Conservation (phyloP, 2,329 filamentous ascomycete species). For the Tolypocladium ophioglossoides region DNA sequence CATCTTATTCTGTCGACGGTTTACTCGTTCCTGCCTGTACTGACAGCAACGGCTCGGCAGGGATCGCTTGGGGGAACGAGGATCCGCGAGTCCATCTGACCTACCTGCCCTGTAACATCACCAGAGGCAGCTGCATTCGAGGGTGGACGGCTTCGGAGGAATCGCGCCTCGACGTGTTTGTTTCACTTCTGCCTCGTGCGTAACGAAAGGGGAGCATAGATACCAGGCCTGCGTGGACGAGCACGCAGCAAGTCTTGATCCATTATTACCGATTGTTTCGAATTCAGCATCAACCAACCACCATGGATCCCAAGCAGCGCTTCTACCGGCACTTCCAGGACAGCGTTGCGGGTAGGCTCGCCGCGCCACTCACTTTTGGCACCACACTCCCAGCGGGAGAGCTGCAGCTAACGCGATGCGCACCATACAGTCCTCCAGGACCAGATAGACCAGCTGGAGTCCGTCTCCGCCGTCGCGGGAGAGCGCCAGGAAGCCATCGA, state of each 20-base stretch:
- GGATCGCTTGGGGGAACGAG: no score
- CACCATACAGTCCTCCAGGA: constrained; percentile 57
- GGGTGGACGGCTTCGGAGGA: not conserved
- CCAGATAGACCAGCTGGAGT: constrained; percentile 58
- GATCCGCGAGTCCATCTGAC: not conserved
- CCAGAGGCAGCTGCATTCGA: not conserved
- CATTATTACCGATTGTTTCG: not conserved
- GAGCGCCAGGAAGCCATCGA: constrained; percentile 76
- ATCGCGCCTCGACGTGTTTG: not conserved
- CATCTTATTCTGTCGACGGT: not conserved
- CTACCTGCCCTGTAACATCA: not conserved
- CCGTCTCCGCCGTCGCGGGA: constrained; percentile 50
- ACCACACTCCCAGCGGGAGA: not conserved
- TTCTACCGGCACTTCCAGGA: constrained; percentile 80
- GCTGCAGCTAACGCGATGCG: not conserved
- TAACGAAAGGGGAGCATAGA: not conserved
- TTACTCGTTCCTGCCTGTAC: no score
- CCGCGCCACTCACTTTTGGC: not conserved
- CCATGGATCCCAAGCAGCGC: constrained; percentile 51
- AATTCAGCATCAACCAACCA: not conserved
- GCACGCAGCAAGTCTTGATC: not conserved
- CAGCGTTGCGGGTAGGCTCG: constrained; percentile 53
- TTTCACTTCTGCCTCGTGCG: not conserved
- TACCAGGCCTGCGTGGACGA: no score
- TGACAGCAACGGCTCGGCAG: not conserved